Percentiles rank a stretch among this genome's conserved stretches.
Evolutionary conservation across 345 rosid genomes (phyloP).

Genomic region (Populus deltoides): DNA sequence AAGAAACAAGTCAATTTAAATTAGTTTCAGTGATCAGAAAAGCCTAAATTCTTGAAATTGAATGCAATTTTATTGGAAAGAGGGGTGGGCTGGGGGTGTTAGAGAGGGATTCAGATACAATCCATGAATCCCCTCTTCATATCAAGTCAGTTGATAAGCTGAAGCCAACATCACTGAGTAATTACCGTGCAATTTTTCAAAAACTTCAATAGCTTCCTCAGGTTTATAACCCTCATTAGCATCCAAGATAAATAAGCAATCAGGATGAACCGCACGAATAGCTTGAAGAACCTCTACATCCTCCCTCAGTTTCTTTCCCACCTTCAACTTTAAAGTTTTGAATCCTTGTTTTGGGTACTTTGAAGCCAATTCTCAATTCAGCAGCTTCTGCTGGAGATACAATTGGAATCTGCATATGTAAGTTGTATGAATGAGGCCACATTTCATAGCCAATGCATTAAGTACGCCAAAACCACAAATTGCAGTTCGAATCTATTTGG

Average conservation of each 20-base stretch:
- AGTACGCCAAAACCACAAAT: not conserved
- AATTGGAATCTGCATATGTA: slow-evolving; percentile 76
- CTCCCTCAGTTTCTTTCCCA: slow-evolving; percentile 71
- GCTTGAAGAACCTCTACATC: slow-evolving; percentile 86
- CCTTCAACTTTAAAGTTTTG: slow-evolving; percentile 84
- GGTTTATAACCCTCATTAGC: slow-evolving; percentile 90
- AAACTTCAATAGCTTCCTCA: slow-evolving; percentile 77
- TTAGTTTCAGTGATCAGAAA: not conserved
- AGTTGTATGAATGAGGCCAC: slow-evolving; percentile 4
- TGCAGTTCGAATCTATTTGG: not conserved
- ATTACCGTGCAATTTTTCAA: slow-evolving; percentile 68
- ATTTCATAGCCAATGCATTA: not conserved
- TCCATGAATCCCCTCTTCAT: not conserved
- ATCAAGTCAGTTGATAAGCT: not conserved
- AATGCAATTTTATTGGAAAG: not conserved
- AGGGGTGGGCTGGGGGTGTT: not conserved
- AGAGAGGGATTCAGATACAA: not conserved
- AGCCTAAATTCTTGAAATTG: not conserved
- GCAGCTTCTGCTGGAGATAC: slow-evolving; percentile 75
- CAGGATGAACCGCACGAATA: slow-evolving; percentile 67
- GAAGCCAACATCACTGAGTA: not conserved
- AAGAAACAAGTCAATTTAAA: slow-evolving; percentile 10
- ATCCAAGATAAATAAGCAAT: slow-evolving; percentile 81
- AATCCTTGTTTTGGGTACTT: slow-evolving; percentile 72
- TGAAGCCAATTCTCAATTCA: slow-evolving; percentile 44